Percentiles rank a stretch among this genome's conserved stretches.
phyloP scores from a whole-genome alignment of 768 basidiomycete species.

The Tricholoma sp. region DNA sequence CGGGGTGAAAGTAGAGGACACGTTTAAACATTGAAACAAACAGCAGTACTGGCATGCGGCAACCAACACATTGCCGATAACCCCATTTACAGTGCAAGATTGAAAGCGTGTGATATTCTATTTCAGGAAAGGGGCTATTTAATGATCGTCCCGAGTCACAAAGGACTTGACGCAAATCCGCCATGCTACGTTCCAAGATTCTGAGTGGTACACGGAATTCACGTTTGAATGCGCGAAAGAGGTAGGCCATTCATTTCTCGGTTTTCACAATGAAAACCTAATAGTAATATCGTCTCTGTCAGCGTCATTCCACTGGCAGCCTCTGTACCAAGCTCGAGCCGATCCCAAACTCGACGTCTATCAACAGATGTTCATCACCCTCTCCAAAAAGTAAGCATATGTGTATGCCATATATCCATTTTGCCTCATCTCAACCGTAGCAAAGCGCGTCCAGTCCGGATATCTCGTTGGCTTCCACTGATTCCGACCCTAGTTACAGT shows the following conservation, averaged over 20 bases:
- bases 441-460: not conserved
- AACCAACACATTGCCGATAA: too few species aligned
- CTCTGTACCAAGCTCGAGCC: not conserved
- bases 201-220: not conserved
- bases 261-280: too few species aligned
- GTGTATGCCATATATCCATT: not conserved
- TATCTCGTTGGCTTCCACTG: too few species aligned
- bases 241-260: not conserved
- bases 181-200: not conserved
- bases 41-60: too few species aligned
- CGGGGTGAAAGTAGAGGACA: too few species aligned
- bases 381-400: not conserved
- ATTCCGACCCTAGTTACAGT: not conserved
- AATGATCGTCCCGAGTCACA: not conserved
- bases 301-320: too few species aligned
- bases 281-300: too few species aligned
- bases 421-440: not conserved
- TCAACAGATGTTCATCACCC: not conserved
- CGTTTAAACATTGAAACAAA: too few species aligned
- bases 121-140: not conserved
- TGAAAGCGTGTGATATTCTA: too few species aligned
- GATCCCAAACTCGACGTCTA: not conserved
- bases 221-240: not conserved
- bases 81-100: too few species aligned
- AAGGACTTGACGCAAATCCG: not conserved